These are phyloP conservation scores for Diutina rugosa DNA, from an alignment of 1,139 yeast genomes.

Conservation along the genomic window DNA sequence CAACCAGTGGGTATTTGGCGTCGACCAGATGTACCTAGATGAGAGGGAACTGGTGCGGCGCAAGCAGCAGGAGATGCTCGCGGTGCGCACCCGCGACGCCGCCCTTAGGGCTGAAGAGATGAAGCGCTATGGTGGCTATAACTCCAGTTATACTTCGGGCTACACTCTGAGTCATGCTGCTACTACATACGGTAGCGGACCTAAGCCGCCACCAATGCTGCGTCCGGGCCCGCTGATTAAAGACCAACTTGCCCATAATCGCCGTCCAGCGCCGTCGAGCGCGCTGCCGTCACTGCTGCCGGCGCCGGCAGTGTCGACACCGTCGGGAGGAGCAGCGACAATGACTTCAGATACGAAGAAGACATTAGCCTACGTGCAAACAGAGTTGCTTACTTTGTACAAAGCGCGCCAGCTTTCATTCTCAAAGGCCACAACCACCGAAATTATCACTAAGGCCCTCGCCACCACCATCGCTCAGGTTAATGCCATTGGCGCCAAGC, in stretches of 20 bases:
- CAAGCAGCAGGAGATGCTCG: conserved; percentile 51
- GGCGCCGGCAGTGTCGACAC: conserved; percentile 11
- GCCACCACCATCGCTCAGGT: conserved; percentile 90
- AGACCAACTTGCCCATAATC: conserved; percentile 42
- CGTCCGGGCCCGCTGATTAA: conserved; percentile 19
- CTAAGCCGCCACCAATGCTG: conserved; percentile 7
- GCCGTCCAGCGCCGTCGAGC: conserved; percentile 12
- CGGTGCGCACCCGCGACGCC: conserved; percentile 45
- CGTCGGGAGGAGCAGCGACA: conserved; percentile 6
- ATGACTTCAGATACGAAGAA: conserved; percentile 48
- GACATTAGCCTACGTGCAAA: conserved; percentile 56
- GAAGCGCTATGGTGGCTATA: neutral
- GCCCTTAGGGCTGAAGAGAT: neutral
- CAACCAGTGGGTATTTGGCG: conserved; percentile 83
- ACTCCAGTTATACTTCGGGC: neutral
- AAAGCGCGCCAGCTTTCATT: conserved; percentile 54
- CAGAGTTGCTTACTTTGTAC: conserved; percentile 55
- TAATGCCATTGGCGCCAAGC: conserved; percentile 74
- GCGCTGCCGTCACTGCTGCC: conserved; percentile 4
- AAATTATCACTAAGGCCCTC: conserved; percentile 77
- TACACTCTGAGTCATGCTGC: conserved; percentile 3
- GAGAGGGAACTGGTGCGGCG: conserved; percentile 71
- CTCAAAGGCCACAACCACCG: conserved; percentile 64
- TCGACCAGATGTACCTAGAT: conserved; percentile 71
- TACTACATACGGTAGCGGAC: conserved; percentile 3